Conservation (phyloP, 176 grass and related monocot genomes). For the Eleusine coracana region DNA sequence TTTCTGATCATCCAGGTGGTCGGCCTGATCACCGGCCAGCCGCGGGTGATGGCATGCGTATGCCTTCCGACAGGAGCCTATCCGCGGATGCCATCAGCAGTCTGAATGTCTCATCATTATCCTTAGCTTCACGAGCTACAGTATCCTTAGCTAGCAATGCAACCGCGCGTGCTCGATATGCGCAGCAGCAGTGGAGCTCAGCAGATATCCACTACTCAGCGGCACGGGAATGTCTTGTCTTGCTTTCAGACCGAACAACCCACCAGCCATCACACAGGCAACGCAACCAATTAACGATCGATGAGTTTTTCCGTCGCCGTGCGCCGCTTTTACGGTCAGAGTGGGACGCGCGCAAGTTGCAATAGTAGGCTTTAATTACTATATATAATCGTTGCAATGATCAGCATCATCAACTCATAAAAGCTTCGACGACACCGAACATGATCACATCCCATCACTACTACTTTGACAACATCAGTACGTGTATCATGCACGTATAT, state of each 20-base stretch:
- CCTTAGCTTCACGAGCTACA: neutral
- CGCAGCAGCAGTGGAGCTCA: neutral
- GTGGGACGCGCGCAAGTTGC: slow-evolving; percentile 43
- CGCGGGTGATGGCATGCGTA: neutral
- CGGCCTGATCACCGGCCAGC: neutral
- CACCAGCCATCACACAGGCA: neutral
- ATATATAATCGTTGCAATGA: slow-evolving; percentile 24
- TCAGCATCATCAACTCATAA: slow-evolving; percentile 1
- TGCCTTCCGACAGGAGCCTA: neutral
- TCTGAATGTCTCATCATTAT: neutral
- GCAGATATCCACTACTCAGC: neutral
- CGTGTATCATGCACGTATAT: neutral
- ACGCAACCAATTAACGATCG: neutral
- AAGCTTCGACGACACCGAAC: neutral
- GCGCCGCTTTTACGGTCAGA: slow-evolving; percentile 29
- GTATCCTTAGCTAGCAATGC: neutral
- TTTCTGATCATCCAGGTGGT: neutral
- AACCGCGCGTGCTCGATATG: too few relatives aligned
- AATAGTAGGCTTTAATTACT: neutral
- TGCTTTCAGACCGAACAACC: neutral
- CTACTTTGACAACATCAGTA: neutral
- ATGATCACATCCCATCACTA: neutral
- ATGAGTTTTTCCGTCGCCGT: neutral
- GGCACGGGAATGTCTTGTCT: neutral
- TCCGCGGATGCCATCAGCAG: neutral